Conservation (phyloP, 2,329 filamentous ascomycete species). For the Ophiostoma ulmi region DNA sequence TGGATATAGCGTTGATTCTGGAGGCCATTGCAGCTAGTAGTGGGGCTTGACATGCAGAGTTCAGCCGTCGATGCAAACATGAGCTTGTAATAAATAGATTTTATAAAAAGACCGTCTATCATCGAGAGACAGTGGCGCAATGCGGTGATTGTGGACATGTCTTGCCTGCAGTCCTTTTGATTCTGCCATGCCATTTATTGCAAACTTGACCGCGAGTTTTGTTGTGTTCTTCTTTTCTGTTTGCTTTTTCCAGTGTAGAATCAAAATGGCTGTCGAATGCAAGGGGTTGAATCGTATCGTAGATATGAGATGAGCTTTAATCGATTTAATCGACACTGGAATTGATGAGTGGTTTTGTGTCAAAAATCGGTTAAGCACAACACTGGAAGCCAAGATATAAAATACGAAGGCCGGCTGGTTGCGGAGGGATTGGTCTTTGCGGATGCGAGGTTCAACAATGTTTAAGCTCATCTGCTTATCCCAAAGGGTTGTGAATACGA, state of each 20-base stretch:
- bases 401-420: neutral
- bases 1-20: neutral
- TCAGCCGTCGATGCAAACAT: neutral
- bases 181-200: neutral
- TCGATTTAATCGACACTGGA: neutral
- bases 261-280: neutral
- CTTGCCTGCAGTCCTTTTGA: constrained; percentile 1
- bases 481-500: neutral
- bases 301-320: neutral
- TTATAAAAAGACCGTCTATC: neutral
- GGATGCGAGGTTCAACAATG: neutral
- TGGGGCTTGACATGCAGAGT: constrained; percentile 9
- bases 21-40: neutral
- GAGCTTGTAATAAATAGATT: neutral
- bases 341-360: neutral
- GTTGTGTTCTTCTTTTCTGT: neutral
- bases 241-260: neutral
- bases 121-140: neutral
- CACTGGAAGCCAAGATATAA: neutral
- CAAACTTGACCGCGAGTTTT: neutral
- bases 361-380: neutral
- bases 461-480: neutral
- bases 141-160: neutral
- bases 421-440: neutral
- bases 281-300: neutral